Evolutionary conservation across 495 filamentous ascomycete genomes (phyloP).

Genomic region (Penicillium verhagenii): DNA sequence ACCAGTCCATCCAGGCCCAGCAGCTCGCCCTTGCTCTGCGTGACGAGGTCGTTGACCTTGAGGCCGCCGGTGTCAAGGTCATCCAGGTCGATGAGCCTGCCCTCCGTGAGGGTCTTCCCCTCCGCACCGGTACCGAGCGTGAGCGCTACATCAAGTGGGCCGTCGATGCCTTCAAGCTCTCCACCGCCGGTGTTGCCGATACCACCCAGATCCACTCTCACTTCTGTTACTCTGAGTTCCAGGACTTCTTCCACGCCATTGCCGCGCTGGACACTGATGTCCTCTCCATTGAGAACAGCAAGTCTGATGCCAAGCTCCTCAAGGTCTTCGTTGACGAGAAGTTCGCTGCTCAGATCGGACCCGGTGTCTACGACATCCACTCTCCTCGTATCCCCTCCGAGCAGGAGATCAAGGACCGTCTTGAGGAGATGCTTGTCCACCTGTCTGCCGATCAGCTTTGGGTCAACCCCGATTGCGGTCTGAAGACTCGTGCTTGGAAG

Average conservation of each 20-base stretch:
- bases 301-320: constrained; percentile 98
- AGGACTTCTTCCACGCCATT: constrained; percentile 99
- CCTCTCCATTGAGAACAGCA: constrained; percentile 98
- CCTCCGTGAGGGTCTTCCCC: constrained; percentile 97
- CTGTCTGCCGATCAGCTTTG: constrained; percentile 94
- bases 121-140: constrained; percentile 86
- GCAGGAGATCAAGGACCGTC: constrained; percentile 95
- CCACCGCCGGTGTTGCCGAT: constrained; percentile 85
- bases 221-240: constrained; percentile 99
- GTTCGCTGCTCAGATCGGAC: constrained; percentile 97
- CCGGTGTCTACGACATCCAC: constrained; percentile 99
- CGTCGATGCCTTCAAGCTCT: constrained; percentile 92
- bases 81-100: constrained; percentile 99
- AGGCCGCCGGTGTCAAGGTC: constrained; percentile 91
- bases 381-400: constrained; percentile 91
- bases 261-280: constrained; percentile 97
- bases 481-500: constrained; percentile 95
- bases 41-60: constrained; percentile 96
- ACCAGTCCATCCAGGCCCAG: constrained; percentile 98
- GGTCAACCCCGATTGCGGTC: constrained; percentile 98
- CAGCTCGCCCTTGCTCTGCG: constrained; percentile 97
- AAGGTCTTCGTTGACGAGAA: constrained; percentile 96
- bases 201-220: constrained; percentile 98
- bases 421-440: constrained; percentile 95
- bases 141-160: constrained; percentile 95